Evolutionary conservation across 148 eudicot species (phyloP).

Genomic region (Chenopodium formosanum): DNA sequence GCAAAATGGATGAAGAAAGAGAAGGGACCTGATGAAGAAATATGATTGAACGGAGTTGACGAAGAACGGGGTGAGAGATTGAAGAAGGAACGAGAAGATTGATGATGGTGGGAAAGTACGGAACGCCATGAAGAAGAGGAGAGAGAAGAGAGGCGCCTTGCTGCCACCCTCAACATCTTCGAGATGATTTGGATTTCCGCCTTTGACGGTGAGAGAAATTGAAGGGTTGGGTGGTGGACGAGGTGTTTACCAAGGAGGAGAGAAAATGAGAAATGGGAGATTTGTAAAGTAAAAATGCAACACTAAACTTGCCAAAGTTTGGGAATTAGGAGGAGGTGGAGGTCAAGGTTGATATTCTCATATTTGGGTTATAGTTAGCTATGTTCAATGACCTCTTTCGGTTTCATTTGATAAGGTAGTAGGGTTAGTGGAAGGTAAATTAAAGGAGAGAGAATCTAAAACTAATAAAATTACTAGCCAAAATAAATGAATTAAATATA

Average conservation of each 20-base stretch:
- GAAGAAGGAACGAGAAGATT: slow-evolving; percentile 33
- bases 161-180: slow-evolving; percentile 43
- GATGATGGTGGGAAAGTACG: slow-evolving; percentile 21
- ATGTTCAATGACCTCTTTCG: too few species aligned
- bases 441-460: too few species aligned
- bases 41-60: slow-evolving; percentile 29
- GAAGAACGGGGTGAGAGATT: slow-evolving; percentile 29
- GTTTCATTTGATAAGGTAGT: too few species aligned
- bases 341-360: not conserved
- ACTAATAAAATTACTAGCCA: too few species aligned
- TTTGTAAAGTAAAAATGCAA: not conserved
- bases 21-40: slow-evolving; percentile 33
- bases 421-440: too few species aligned
- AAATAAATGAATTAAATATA: too few species aligned
- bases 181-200: slow-evolving; percentile 4
- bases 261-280: not conserved
- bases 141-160: slow-evolving; percentile 43
- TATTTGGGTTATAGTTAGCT: too few species aligned
- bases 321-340: not conserved
- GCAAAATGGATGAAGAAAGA: not conserved
- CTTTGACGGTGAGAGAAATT: not conserved
- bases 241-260: slow-evolving; percentile 11
- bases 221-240: not conserved
- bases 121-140: slow-evolving; percentile 35
- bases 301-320: not conserved